These are phyloP conservation scores for Coelastrella sp. DNA, from an alignment of 139 green algal species.

Conservation along the genomic window DNA sequence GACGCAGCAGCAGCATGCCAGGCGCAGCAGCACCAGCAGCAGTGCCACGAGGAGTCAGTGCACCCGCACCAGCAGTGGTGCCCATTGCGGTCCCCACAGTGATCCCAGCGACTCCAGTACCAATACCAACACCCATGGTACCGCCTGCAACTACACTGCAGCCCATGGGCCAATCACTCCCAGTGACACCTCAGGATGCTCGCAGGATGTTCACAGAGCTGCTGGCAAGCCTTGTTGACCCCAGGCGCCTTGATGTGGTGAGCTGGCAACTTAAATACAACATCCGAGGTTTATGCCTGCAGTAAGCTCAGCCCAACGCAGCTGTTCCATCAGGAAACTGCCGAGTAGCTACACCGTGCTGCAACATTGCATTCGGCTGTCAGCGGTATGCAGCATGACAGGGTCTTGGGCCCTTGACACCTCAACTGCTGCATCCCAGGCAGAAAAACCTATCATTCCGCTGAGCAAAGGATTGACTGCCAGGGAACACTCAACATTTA, in stretches of 20 bases:
- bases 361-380: no score
- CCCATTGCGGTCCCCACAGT: neutral
- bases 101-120: neutral
- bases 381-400: no score
- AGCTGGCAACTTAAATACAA: neutral
- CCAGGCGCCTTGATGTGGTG: neutral
- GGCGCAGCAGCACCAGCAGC: neutral
- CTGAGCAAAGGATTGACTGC: no score
- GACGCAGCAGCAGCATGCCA: neutral
- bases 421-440: no score
- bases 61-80: neutral
- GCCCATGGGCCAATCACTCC: neutral
- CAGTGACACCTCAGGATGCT: constrained; percentile 12
- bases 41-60: neutral
- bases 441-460: no score
- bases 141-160: neutral
- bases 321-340: no score
- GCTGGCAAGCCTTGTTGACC: neutral
- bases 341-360: no score
- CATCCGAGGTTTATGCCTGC: no score
- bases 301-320: no score
- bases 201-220: neutral
- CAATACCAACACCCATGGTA: neutral
- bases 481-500: no score
- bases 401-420: no score